phyloP scores from a whole-genome alignment of 75 land plant species.

The Pseudotsuga menziesii region DNA sequence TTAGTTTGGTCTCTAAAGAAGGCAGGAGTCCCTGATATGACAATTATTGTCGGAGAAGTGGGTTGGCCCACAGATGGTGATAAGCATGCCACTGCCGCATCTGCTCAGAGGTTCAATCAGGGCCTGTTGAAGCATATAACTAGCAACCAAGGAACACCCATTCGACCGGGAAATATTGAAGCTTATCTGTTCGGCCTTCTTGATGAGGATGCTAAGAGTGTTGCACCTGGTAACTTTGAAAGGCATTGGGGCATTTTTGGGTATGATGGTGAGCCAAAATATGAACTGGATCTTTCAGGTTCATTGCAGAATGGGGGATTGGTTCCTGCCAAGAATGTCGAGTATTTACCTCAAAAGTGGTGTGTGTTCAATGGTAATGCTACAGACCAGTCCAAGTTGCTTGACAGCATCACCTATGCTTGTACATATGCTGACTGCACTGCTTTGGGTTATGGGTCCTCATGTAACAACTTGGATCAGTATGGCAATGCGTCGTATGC shows the following conservation, averaged over 20 bases:
- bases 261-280: conserved; percentile 63
- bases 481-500: conserved; percentile 64
- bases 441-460: conserved; percentile 39
- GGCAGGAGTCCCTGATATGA: conserved; percentile 45
- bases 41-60: conserved; percentile 68
- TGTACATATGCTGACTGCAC: conserved; percentile 62
- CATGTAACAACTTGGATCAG: conserved; percentile 40
- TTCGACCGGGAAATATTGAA: conserved; percentile 36
- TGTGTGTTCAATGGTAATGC: conserved; percentile 41
- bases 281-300: conserved; percentile 43
- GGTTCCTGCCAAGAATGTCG: conserved; percentile 30
- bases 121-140: conserved; percentile 42
- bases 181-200: conserved; percentile 65
- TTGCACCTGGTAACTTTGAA: conserved; percentile 79
- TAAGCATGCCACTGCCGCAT: conserved; percentile 37
- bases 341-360: conserved; percentile 46
- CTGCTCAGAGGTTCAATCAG: conserved; percentile 56
- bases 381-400: conserved; percentile 14
- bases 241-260: conserved; percentile 79
- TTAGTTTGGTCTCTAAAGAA: conserved; percentile 56
- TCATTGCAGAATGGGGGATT: conserved; percentile 7
- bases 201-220: conserved; percentile 79
- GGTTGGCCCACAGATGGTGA: conserved; percentile 82
- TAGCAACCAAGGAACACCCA: conserved; percentile 54
- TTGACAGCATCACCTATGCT: conserved; percentile 50